phyloP scores from a whole-genome alignment of 2,329 filamentous ascomycete genomes.

The Aspergillus jensenii region DNA sequence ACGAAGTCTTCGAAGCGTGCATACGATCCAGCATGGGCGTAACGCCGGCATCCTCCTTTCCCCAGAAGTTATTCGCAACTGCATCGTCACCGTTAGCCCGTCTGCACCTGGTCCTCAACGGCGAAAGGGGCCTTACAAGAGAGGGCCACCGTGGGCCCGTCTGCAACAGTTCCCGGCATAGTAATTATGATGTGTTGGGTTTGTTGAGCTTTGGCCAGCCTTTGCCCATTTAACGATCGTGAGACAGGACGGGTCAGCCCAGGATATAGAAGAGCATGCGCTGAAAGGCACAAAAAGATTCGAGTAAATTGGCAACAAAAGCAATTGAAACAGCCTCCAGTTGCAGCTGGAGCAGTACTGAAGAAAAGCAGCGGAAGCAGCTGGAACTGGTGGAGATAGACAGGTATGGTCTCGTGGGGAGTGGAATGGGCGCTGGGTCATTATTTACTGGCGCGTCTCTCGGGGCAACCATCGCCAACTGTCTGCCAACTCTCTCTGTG shows the following conservation, averaged over 20 bases:
- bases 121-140: constrained; percentile 55
- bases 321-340: constrained; percentile 9
- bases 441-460: constrained; percentile 31
- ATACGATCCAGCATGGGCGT: constrained; percentile 88
- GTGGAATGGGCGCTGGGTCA: constrained; percentile 18
- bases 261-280: constrained; percentile 7
- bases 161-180: constrained; percentile 63
- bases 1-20: constrained; percentile 89
- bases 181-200: constrained; percentile 20
- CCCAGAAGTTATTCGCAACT: constrained; percentile 99
- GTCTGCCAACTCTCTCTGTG: neutral
- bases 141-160: constrained; percentile 64
- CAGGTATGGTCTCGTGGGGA: constrained; percentile 14
- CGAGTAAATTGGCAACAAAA: constrained; percentile 1
- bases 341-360: constrained; percentile 8
- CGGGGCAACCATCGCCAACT: constrained; percentile 25
- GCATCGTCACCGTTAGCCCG: constrained; percentile 7
- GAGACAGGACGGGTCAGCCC: constrained; percentile 12
- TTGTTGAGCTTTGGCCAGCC: constrained; percentile 37
- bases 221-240: constrained; percentile 30
- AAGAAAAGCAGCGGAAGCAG: constrained; percentile 16
- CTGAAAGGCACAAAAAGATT: neutral
- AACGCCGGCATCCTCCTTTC: constrained; percentile 96
- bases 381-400: constrained; percentile 25
- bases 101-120: neutral